Percentiles rank a stretch among this genome's conserved stretches.
Evolutionary conservation across 2,329 filamentous ascomycete genomes (phyloP).

Genomic region (Aotearoamyces nothofagi): DNA sequence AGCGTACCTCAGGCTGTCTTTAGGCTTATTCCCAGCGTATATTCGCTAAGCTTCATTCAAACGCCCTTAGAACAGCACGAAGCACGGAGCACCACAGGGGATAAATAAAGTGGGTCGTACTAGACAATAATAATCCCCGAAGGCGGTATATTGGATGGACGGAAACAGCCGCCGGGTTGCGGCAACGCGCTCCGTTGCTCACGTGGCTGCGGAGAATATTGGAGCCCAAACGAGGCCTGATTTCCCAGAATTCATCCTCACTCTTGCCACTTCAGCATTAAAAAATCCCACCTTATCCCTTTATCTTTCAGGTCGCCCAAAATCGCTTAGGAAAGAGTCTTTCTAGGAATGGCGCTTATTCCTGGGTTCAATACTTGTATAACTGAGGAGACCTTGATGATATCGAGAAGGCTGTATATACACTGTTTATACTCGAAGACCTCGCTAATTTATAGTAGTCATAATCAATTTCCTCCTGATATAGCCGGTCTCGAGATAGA

Average conservation of each 20-base stretch:
- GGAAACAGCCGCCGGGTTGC: too few species aligned
- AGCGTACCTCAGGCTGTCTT: too few species aligned
- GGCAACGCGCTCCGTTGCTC: too few species aligned
- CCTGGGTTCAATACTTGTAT: slow-evolving; percentile 2
- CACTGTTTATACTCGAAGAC: slow-evolving; percentile 2
- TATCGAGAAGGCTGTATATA: slow-evolving; percentile 4
- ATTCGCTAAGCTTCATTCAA: too few species aligned
- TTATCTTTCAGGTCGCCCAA: slow-evolving; percentile 4
- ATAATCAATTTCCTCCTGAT: slow-evolving; percentile 5
- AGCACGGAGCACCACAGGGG: too few species aligned
- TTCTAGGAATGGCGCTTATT: slow-evolving; percentile 5
- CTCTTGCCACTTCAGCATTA: neutral
- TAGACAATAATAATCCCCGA: too few species aligned
- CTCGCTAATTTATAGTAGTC: slow-evolving; percentile 5
- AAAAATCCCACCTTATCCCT: neutral
- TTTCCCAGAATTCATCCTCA: neutral
- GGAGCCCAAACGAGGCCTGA: neutral
- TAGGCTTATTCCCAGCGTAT: too few species aligned
- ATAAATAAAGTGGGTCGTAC: too few species aligned
- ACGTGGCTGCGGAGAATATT: neutral
- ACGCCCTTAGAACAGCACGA: too few species aligned
- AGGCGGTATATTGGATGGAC: too few species aligned
- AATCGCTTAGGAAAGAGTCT: slow-evolving; percentile 2
- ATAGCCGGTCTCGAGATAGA: slow-evolving; percentile 5
- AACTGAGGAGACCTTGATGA: slow-evolving; percentile 5